Evolutionary conservation across 176 grass and related monocot genomes (phyloP).

Genomic region (Eleusine coracana): DNA sequence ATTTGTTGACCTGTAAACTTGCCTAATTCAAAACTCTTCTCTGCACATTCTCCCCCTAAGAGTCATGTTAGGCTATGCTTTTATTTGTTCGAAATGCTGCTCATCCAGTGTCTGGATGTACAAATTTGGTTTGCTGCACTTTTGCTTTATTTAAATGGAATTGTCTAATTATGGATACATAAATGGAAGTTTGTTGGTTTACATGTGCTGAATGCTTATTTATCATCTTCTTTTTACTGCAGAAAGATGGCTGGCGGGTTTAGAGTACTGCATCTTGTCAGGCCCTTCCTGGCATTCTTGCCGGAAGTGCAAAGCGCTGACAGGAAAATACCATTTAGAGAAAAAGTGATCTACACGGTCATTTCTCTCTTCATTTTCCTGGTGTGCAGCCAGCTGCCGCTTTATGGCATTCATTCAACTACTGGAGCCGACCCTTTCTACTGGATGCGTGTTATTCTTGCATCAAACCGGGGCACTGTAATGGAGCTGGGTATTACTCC

Average conservation of each 20-base stretch:
- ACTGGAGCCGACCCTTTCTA: slow-evolving; percentile 82
- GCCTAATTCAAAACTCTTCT: not conserved
- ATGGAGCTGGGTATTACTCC: slow-evolving; percentile 90
- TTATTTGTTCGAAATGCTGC: not conserved
- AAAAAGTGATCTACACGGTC: slow-evolving; percentile 84
- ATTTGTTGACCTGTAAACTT: not conserved
- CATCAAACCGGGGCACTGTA: slow-evolving; percentile 77
- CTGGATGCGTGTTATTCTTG: slow-evolving; percentile 90
- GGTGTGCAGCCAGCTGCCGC: slow-evolving; percentile 75
- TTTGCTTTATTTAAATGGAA: not conserved
- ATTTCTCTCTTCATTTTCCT: slow-evolving; percentile 79
- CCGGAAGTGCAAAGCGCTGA: slow-evolving; percentile 80
- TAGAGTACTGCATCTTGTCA: slow-evolving; percentile 70
- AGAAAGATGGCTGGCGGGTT: slow-evolving; percentile 69
- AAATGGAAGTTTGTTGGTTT: not conserved
- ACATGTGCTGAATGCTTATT: not conserved
- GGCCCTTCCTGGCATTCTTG: slow-evolving; percentile 78
- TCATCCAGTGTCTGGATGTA: not conserved
- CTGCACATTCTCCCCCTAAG: not conserved
- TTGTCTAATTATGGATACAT: not conserved
- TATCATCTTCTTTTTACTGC: not conserved
- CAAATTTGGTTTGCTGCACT: not conserved
- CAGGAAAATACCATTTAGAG: slow-evolving; percentile 76
- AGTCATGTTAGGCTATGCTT: not conserved
- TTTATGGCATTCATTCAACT: slow-evolving; percentile 80